phyloP scores from a whole-genome alignment of 352 stramenopile genomes.

The Globisporangium yorkense region DNA sequence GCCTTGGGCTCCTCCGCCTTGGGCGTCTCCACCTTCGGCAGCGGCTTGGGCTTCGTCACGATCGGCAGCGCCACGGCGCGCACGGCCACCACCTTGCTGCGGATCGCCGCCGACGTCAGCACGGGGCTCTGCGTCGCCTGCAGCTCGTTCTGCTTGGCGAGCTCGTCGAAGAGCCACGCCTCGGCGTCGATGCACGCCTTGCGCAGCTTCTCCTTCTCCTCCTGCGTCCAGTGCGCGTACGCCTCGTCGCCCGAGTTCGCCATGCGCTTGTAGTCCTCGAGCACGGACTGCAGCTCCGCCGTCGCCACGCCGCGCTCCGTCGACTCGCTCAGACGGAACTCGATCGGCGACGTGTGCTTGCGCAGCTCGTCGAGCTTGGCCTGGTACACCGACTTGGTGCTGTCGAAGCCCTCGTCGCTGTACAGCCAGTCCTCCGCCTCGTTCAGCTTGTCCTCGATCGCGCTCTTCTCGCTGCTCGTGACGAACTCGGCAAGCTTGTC shows the following conservation, averaged over 20 bases:
- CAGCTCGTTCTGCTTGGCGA: constrained; percentile 92
- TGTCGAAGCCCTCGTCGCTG: constrained; percentile 98
- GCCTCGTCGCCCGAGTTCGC: constrained; percentile 90
- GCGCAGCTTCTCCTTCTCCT: constrained; percentile 93
- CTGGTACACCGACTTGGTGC: constrained; percentile 96
- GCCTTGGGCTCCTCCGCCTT: constrained; percentile 25
- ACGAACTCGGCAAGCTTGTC: constrained; percentile 84
- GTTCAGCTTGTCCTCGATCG: constrained; percentile 86
- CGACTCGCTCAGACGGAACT: constrained; percentile 90
- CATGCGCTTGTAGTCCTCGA: constrained; percentile 95
- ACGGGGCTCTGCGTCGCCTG: constrained; percentile 85
- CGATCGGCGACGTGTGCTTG: constrained; percentile 90
- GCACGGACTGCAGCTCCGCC: constrained; percentile 85
- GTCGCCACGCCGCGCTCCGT: constrained; percentile 86
- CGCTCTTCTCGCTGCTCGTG: constrained; percentile 84
- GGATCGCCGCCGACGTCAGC: constrained; percentile 88
- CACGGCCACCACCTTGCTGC: constrained; percentile 88
- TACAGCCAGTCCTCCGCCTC: constrained; percentile 98
- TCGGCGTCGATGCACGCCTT: constrained; percentile 86
- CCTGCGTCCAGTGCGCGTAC: constrained; percentile 95
- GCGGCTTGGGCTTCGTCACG: constrained; percentile 95
- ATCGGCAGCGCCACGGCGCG: constrained; percentile 89
- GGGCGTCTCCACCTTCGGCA: constrained; percentile 71
- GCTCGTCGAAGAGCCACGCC: constrained; percentile 94
- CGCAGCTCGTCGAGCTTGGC: constrained; percentile 94